Conservation (phyloP, 1,284 basidiomycete species). For the Ceratobasidium sp. region DNA sequence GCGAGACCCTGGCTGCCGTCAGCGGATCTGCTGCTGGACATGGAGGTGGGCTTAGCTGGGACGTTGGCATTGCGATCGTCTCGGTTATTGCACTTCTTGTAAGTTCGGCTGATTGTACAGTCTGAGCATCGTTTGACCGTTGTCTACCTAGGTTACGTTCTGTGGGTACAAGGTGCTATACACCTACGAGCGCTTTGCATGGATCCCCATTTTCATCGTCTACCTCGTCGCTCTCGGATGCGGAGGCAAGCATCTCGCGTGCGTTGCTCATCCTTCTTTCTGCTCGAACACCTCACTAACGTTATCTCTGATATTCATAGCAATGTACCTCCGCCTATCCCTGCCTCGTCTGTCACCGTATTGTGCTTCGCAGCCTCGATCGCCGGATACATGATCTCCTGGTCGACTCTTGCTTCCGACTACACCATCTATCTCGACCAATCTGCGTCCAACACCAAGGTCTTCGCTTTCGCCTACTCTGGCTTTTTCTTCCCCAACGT, state of each 20-base stretch:
- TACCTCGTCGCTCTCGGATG: constrained; percentile 46
- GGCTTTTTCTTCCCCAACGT: constrained; percentile 53
- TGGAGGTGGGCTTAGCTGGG: constrained; percentile 48
- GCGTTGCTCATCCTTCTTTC: constrained; percentile 13
- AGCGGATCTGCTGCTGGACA: constrained; percentile 41
- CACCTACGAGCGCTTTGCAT: constrained; percentile 48
- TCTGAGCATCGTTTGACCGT: not conserved
- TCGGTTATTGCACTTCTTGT: constrained; percentile 44
- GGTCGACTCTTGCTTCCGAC: constrained; percentile 49
- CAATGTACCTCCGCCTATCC: constrained; percentile 6
- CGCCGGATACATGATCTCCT: constrained; percentile 48
- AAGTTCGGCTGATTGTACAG: not conserved
- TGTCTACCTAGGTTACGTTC: constrained; percentile 26
- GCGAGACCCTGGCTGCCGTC: constrained; percentile 48
- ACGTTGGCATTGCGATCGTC: constrained; percentile 50
- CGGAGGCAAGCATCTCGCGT: constrained; percentile 33
- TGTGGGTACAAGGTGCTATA: constrained; percentile 50
- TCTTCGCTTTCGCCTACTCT: constrained; percentile 54
- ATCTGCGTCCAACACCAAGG: constrained; percentile 42
- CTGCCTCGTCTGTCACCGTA: constrained; percentile 45
- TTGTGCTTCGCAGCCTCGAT: constrained; percentile 46
- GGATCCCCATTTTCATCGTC: constrained; percentile 53
- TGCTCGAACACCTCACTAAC: not conserved
- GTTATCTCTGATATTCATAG: not conserved
- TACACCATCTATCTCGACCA: constrained; percentile 44